These are phyloP conservation scores for Coniochaeta hoffmannii DNA, from an alignment of 2,329 filamentous ascomycete species.

Conservation along the genomic window DNA sequence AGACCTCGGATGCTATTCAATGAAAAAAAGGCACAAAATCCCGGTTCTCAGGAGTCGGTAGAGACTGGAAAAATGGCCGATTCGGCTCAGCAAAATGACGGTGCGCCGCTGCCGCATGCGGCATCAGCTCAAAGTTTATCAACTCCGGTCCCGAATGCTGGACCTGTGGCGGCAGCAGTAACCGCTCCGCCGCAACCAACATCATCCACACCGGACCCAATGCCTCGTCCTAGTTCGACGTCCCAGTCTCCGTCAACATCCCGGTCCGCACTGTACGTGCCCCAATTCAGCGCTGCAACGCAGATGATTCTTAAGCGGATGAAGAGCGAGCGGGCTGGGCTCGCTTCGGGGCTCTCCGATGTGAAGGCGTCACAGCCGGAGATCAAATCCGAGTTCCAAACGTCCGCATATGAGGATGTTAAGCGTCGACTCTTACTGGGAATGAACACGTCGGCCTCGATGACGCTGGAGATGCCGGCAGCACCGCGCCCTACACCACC, in stretches of 20 bases:
- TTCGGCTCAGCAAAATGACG: neutral
- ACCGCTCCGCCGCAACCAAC: neutral
- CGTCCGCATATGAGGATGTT: constrained; percentile 28
- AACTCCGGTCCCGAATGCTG: neutral
- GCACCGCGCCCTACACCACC: constrained; percentile 1
- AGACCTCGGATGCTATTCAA: neutral
- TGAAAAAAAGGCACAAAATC: neutral
- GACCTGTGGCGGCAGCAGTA: neutral
- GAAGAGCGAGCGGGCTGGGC: constrained; percentile 24
- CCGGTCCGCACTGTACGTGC: constrained; percentile 14
- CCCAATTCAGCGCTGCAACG: constrained; percentile 25
- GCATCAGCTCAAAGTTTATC: neutral
- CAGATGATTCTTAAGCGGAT: constrained; percentile 33
- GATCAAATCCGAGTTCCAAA: constrained; percentile 16
- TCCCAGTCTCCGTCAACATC: constrained; percentile 4
- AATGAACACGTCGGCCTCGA: constrained; percentile 27
- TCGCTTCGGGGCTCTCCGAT: constrained; percentile 26
- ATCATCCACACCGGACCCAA: neutral
- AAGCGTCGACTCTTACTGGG: constrained; percentile 30
- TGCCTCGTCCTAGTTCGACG: neutral
- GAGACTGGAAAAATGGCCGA: neutral
- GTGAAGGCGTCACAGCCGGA: constrained; percentile 17
- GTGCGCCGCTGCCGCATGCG: neutral
- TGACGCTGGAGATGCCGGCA: constrained; percentile 28
- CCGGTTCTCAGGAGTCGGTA: neutral